phyloP scores from a whole-genome alignment of 1,284 basidiomycete genomes.

The Boletus sp. region DNA sequence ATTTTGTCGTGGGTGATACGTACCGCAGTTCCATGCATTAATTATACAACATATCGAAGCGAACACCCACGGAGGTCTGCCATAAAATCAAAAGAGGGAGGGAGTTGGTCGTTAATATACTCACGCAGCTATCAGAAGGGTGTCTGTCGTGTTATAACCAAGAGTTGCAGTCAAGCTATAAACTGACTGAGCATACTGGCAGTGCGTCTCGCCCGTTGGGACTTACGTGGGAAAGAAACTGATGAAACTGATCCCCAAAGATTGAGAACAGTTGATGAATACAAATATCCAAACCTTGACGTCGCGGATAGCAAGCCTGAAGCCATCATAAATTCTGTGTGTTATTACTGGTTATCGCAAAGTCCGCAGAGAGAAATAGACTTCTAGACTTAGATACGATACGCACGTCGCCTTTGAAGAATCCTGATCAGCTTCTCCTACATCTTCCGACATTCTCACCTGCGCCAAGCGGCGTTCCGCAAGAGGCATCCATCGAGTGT shows the following conservation, averaged over 20 bases:
- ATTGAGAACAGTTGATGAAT: conserved; percentile 53
- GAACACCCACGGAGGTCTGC: conserved; percentile 57
- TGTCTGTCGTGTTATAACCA: conserved; percentile 62
- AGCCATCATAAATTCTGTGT: conserved; percentile 53
- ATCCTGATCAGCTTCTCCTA: conserved; percentile 11
- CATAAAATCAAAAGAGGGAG: not conserved
- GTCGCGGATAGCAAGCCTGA: conserved; percentile 66
- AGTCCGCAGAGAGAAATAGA: not conserved
- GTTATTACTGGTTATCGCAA: not conserved
- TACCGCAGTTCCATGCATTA: conserved; percentile 71
- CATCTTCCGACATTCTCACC: conserved; percentile 5
- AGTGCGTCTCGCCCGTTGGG: not conserved
- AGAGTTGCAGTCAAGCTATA: conserved; percentile 64
- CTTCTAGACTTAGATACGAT: not conserved
- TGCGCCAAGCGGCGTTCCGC: conserved; percentile 10
- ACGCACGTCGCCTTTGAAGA: conserved; percentile 56
- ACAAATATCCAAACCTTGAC: conserved; percentile 66
- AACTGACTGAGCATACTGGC: not conserved
- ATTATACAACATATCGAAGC: conserved; percentile 46
- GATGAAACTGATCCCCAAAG: conserved; percentile 69
- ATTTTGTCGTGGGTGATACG: conserved; percentile 22
- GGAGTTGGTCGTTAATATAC: conserved; percentile 30
- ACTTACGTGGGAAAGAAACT: conserved; percentile 75
- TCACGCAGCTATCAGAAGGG: conserved; percentile 65
- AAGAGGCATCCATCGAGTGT: conserved; percentile 11